A percentile compares a stretch with the other conserved stretches of the same genome.
Conservation (phyloP, 805 yeast species). For the Teunomyces gatunensis region DNA sequence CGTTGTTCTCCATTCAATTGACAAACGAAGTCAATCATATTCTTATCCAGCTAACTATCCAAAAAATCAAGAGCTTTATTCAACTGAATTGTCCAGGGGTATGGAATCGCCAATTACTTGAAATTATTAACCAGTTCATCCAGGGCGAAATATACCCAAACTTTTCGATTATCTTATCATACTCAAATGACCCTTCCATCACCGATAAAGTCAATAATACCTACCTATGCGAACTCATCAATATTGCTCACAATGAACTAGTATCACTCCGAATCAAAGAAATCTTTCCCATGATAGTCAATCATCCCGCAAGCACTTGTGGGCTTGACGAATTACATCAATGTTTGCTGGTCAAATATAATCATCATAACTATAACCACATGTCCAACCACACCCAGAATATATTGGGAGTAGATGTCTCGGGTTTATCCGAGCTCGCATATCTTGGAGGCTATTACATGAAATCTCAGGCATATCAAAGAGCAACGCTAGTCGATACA, state of each 20-base stretch:
- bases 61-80: slow-evolving; percentile 33
- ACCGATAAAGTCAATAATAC: slow-evolving; percentile 8
- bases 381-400: neutral
- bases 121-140: slow-evolving; percentile 36
- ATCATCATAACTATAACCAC: slow-evolving; percentile 7
- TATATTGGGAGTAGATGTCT: neutral
- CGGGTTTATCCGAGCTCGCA: slow-evolving; percentile 8
- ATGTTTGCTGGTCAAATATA: slow-evolving; percentile 40
- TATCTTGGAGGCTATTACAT: slow-evolving; percentile 17
- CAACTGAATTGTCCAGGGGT: slow-evolving; percentile 24
- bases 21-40: slow-evolving; percentile 21
- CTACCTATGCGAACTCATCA: slow-evolving; percentile 26
- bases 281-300: slow-evolving; percentile 54
- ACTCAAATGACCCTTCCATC: slow-evolving; percentile 10
- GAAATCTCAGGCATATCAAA: slow-evolving; percentile 37
- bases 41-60: slow-evolving; percentile 37
- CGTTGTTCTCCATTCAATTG: slow-evolving; percentile 19
- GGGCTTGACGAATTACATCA: slow-evolving; percentile 58
- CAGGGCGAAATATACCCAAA: slow-evolving; percentile 37
- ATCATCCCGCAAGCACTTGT: slow-evolving; percentile 50
- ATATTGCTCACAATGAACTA: slow-evolving; percentile 38
- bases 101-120: slow-evolving; percentile 41
- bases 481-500: slow-evolving; percentile 48
- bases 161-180: slow-evolving; percentile 20
- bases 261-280: slow-evolving; percentile 53